Base-by-base conservation (phyloP, 306 rosid genomes). In the Casuarina cunninghamiana region DNA sequence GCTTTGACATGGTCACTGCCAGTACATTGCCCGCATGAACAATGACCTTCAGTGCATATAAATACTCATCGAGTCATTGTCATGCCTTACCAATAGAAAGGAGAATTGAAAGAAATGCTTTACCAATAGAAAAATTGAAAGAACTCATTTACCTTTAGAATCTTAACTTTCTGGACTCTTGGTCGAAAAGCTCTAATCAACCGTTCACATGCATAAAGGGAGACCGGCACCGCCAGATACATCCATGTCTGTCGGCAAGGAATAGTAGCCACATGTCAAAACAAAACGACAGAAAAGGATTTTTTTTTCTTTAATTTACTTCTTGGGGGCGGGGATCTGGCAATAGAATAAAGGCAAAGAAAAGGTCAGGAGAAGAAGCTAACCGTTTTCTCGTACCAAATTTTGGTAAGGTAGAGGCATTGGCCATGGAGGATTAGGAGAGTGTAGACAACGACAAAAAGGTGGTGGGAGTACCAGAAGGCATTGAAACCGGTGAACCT, bases 381-480 rank as follows among this genome's bases (percentile, higher is more conserved):
- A 8, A 88, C 91, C 87, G 91, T 82, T 67, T 88, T 86, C 3
- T 84, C 72, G 71, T 86, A 84, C 91, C 91, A 88, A 32, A 17
- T 46, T 62, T 88, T 88, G 37, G 91, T 74, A 82, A 88, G 84
- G 79, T 86, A 88, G 53, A 88, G 89, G 4, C 69, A 35, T 37
- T 81, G 79, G 11, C 90, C 77, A 37, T 88, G 91, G 72, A 88
- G 82, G 6, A 88, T 77, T 51, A 88, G 91, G 45, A 88, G 86
- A 44, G 81, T 12, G 77, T 88, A 88, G 78, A 88, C 91, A 10
- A 86, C 75, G 72, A 88, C 83, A 53, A 88, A 88, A 12, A 88
- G 88, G 60, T 88, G 91, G 75, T 88, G 91, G 32, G 89, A 88
- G 72, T 88, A 88, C 91, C 91, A 88, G 75, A 88, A 88, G 82